A percentile compares a stretch with the other conserved stretches of the same genome.
phyloP scores from a whole-genome alignment of 345 rosid species.

The Eucalyptus regnans region DNA sequence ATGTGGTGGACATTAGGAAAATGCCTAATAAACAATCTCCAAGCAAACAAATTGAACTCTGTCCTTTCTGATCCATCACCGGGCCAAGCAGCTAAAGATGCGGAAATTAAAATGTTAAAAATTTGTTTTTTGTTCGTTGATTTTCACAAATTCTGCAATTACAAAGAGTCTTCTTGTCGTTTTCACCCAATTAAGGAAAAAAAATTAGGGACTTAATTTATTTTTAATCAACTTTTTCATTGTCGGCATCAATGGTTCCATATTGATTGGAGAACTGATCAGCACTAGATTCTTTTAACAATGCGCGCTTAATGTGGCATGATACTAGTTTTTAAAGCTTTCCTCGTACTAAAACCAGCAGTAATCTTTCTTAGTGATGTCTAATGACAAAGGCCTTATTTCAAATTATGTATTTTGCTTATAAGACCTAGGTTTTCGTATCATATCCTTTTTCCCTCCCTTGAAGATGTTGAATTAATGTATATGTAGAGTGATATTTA shows the following conservation, averaged over 20 bases:
- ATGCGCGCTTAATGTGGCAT: neutral
- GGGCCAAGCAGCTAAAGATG: neutral
- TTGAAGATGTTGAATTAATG: neutral
- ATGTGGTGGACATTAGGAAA: neutral
- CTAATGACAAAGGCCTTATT: neutral
- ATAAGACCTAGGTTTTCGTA: neutral
- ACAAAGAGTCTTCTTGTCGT: neutral
- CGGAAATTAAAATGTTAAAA: neutral
- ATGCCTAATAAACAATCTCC: neutral
- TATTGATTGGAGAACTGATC: neutral
- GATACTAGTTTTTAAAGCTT: neutral
- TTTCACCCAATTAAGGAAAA: neutral
- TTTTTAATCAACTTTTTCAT: neutral
- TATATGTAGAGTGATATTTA: neutral
- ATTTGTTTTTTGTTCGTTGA: neutral
- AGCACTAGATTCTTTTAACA: neutral
- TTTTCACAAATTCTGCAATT: neutral
- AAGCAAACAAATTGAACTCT: neutral
- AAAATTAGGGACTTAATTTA: neutral
- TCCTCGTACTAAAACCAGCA: neutral
- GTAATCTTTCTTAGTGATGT: neutral
- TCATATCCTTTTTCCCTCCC: neutral
- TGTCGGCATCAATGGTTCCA: neutral
- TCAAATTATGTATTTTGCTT: neutral
- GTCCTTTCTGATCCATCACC: neutral